Percentiles rank a stretch among this genome's conserved stretches.
Conservation (phyloP, 805 yeast species). For the Barnettozyma pratensis region DNA sequence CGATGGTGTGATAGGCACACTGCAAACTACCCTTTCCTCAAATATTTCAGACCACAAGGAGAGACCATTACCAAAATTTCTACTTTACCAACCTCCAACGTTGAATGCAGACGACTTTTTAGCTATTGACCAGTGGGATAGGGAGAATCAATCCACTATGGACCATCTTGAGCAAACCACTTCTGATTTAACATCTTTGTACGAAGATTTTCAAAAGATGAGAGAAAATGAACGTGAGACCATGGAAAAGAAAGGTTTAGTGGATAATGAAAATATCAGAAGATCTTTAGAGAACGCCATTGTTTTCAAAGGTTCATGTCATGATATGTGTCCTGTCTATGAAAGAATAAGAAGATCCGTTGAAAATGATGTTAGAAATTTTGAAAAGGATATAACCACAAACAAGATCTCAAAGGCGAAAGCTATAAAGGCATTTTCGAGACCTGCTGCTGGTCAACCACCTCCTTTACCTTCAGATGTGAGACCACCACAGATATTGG, state of each 20-base stretch:
- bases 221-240: conserved; percentile 67
- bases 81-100: conserved; percentile 33
- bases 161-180: conserved; percentile 42
- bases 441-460: conserved; percentile 98
- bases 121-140: conserved; percentile 61
- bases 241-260: conserved; percentile 79
- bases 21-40: conserved; percentile 10
- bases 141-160: conserved; percentile 63
- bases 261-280: conserved; percentile 79
- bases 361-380: conserved; percentile 77
- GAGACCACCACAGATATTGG: conserved; percentile 79
- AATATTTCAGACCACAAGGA: conserved; percentile 5
- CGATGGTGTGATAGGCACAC: conserved; percentile 22
- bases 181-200: conserved; percentile 63
- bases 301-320: conserved; percentile 79
- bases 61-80: conserved; percentile 31
- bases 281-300: conserved; percentile 88
- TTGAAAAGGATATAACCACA: conserved; percentile 59
- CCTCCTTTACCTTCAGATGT: conserved; percentile 98
- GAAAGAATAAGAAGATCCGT: conserved; percentile 84
- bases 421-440: conserved; percentile 87
- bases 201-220: conserved; percentile 69
- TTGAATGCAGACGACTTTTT: conserved; percentile 24
- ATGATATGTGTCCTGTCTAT: conserved; percentile 91
- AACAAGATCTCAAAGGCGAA: conserved; percentile 49